Percentiles rank a stretch among this genome's conserved stretches.
Evolutionary conservation across 2,329 filamentous ascomycete genomes (phyloP).

Genomic region (Fusarium sp.): DNA sequence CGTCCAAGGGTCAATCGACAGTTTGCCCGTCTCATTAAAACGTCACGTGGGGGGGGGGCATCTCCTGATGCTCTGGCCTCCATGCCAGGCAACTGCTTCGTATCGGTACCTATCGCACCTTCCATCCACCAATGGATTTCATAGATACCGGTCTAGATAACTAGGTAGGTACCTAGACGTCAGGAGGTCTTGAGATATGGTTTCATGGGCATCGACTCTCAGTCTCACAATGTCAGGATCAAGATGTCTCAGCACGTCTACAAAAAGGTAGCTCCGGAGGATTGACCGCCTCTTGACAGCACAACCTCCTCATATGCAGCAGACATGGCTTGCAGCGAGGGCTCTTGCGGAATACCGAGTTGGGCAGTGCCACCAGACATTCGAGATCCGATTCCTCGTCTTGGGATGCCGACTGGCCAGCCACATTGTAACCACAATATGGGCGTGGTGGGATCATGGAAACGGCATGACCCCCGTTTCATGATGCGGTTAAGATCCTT

Average conservation of each 20-base stretch:
- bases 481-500: neutral
- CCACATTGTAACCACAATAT: constrained; percentile 16
- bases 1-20: constrained; percentile 10
- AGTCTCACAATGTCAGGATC: neutral
- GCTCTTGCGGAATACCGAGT: constrained; percentile 18
- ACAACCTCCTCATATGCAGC: constrained; percentile 6
- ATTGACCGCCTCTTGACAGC: constrained; percentile 28
- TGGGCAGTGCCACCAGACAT: constrained; percentile 21
- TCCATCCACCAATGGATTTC: constrained; percentile 6
- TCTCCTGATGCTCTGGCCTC: constrained; percentile 37
- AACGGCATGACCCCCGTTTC: neutral
- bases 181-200: neutral
- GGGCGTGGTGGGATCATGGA: neutral
- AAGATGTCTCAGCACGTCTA: neutral
- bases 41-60: constrained; percentile 31
- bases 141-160: too few species aligned
- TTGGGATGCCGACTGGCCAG: constrained; percentile 15
- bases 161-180: neutral
- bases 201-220: neutral
- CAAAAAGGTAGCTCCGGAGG: neutral
- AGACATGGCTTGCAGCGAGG: constrained; percentile 21
- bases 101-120: neutral
- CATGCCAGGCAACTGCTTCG: neutral
- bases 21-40: constrained; percentile 12
- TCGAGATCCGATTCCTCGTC: constrained; percentile 16